phyloP scores from a whole-genome alignment of 495 filamentous ascomycete species.

The Aspergillus mulundensis region DNA sequence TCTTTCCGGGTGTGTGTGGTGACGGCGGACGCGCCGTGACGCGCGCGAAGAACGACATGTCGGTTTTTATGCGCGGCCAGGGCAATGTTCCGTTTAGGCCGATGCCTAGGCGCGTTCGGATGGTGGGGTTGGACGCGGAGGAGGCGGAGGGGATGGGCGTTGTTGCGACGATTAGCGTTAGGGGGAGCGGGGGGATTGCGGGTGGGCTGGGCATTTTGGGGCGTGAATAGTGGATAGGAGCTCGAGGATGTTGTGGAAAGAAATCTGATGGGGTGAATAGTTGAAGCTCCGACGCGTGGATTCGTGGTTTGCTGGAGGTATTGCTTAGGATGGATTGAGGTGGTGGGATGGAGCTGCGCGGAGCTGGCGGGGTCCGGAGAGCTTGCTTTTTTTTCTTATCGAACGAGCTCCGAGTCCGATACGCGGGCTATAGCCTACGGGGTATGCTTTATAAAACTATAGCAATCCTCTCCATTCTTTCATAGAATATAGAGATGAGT shows the following conservation, averaged over 20 bases:
- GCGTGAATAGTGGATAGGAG: neutral
- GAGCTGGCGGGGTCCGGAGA: neutral
- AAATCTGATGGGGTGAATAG: neutral
- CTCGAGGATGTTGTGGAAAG: neutral
- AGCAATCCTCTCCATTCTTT: too few species aligned
- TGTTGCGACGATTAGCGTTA: constrained; percentile 44
- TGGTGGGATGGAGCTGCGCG: too few species aligned
- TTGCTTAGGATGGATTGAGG: too few species aligned
- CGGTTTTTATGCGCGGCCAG: constrained; percentile 80
- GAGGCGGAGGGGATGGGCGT: constrained; percentile 29
- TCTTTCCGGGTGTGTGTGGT: neutral
- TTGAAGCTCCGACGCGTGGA: too few species aligned
- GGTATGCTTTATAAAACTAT: too few species aligned
- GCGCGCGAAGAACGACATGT: constrained; percentile 93
- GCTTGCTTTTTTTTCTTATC: neutral
- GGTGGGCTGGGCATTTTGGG: neutral
- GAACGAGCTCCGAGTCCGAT: neutral
- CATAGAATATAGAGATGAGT: too few species aligned
- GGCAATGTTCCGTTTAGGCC: constrained; percentile 75
- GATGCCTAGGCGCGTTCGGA: constrained; percentile 71
- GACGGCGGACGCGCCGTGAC: constrained; percentile 65
- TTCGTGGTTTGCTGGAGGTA: too few species aligned
- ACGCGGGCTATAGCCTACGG: neutral
- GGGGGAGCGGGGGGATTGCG: constrained; percentile 24
- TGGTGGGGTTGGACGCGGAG: constrained; percentile 37